A percentile compares a stretch with the other conserved stretches of the same genome.
Conservation (phyloP, 1,284 basidiomycete species). For the Tetrapyrgos nigripes region DNA sequence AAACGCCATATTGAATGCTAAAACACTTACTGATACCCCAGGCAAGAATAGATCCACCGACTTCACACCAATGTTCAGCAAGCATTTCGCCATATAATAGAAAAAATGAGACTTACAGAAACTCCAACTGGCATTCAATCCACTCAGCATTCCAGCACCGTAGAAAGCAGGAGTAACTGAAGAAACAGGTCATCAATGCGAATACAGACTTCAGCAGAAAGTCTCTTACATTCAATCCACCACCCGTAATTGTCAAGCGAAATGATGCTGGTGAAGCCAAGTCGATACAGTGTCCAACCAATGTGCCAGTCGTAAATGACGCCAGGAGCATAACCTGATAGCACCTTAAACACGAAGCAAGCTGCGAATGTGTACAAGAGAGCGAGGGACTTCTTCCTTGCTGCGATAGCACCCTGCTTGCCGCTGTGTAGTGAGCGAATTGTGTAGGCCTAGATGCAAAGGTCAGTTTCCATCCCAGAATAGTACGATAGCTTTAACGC, state of each 20-base stretch:
- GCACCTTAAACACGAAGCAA: conserved; percentile 60
- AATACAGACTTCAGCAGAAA: conserved; percentile 1
- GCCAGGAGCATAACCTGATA: conserved; percentile 67
- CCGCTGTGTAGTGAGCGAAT: conserved; percentile 69
- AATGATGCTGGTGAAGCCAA: conserved; percentile 69
- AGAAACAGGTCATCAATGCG: conserved; percentile 22
- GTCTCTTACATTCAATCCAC: conserved; percentile 51
- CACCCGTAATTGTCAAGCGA: conserved; percentile 64
- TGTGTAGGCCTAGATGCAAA: conserved; percentile 51
- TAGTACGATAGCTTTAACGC: conserved; percentile 16
- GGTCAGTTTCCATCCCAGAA: neutral
- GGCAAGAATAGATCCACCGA: conserved; percentile 62
- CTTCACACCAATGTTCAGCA: conserved; percentile 23
- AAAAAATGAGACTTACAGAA: conserved; percentile 50
- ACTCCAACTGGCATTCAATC: conserved; percentile 70
- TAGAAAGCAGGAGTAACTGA: conserved; percentile 71
- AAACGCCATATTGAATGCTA: neutral
- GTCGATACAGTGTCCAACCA: conserved; percentile 66
- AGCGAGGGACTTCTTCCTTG: conserved; percentile 63
- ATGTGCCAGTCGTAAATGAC: conserved; percentile 74
- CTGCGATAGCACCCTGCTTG: conserved; percentile 52
- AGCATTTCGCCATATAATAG: neutral
- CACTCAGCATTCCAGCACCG: conserved; percentile 71
- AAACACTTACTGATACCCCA: conserved; percentile 62
- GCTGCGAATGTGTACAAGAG: conserved; percentile 55